Base-by-base conservation (phyloP, 331 rosid species). In the Quercus tomentella region DNA sequence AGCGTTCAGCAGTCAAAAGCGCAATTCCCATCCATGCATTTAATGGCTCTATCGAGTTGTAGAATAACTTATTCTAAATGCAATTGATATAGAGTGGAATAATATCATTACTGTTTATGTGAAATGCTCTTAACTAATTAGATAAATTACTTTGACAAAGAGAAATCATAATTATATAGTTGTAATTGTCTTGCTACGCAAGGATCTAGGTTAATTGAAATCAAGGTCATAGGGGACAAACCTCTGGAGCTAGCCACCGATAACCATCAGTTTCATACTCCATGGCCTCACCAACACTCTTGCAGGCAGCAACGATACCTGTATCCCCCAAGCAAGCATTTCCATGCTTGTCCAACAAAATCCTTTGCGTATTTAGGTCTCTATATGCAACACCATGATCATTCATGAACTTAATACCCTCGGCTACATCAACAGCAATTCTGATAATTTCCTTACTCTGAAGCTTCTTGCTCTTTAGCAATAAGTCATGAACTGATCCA, bases 201-300 rank as follows among this genome's bases (percentile, higher is more conserved):
- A 80, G 61, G 72, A 54, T 4, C 62, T 56, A 54, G 79, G 35
- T 69, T 21, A 67, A 55, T 72, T 72, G 65, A 82, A 71, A 80
- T 35, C 26, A 77, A 77, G 55, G 84, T 6, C 60, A 82, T 45
- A 73, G 76, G 72, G 67, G 79, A 77, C 97, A 75, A 81, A 95
- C 99, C 99, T 95, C 99, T 0, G 98, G 98, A 86, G 99, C 99
- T 23, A 96, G 87, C 99, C 98, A 96, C 54, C 94, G 86, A 68
- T 90, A 96, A 70, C 99, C 99, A 85, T 96, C 99, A 49, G 97
- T 96, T 87, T 96, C 99, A 28, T 93, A 96, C 85, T 96, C 98
- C 84, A 80, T 87, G 73, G 91, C 97, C 76, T 96, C 98, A 2
- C 97, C 97, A 81, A 83, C 85, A 81, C 88, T 88, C 75, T 91